Conservation (phyloP, 2,329 filamentous ascomycete species). For the Colletotrichum sojae region DNA sequence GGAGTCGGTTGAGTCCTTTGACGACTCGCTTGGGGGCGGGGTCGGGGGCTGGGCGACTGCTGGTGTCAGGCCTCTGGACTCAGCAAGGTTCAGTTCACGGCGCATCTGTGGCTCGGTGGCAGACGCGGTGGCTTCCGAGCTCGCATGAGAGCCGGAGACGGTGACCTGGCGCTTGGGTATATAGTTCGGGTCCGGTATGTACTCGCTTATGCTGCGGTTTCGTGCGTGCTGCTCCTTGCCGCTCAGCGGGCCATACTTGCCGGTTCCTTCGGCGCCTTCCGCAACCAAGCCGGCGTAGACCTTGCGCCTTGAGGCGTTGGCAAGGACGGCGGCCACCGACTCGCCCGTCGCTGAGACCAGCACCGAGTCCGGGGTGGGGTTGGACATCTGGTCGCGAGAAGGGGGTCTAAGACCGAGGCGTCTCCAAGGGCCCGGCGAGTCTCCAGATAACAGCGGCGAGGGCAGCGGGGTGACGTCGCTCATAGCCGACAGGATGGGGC, state of each 20-base stretch:
- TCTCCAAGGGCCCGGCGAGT: constrained; percentile 78
- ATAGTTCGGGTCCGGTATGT: constrained; percentile 79
- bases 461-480: constrained; percentile 84
- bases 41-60: constrained; percentile 77
- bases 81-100: constrained; percentile 85
- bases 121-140: constrained; percentile 52
- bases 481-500: constrained; percentile 82
- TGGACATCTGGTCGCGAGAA: constrained; percentile 60
- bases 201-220: constrained; percentile 91
- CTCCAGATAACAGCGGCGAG: constrained; percentile 77
- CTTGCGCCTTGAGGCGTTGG: constrained; percentile 70
- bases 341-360: constrained; percentile 67
- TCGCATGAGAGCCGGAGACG: constrained; percentile 74
- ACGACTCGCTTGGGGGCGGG: constrained; percentile 85
- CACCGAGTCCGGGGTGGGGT: constrained; percentile 60
- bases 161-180: constrained; percentile 81
- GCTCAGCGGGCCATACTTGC: constrained; percentile 43
- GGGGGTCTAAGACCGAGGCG: constrained; percentile 62
- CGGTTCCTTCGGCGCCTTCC: constrained; percentile 45
- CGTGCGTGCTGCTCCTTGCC: constrained; percentile 56
- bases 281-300: constrained; percentile 65
- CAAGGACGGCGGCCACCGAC: constrained; percentile 64
- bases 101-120: constrained; percentile 67
- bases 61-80: constrained; percentile 79
- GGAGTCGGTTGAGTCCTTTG: constrained; percentile 60